A percentile compares a stretch with the other conserved stretches of the same genome.
These are phyloP conservation scores for Suillus tomentosus DNA, from an alignment of 768 basidiomycete species.

Conservation along the genomic window DNA sequence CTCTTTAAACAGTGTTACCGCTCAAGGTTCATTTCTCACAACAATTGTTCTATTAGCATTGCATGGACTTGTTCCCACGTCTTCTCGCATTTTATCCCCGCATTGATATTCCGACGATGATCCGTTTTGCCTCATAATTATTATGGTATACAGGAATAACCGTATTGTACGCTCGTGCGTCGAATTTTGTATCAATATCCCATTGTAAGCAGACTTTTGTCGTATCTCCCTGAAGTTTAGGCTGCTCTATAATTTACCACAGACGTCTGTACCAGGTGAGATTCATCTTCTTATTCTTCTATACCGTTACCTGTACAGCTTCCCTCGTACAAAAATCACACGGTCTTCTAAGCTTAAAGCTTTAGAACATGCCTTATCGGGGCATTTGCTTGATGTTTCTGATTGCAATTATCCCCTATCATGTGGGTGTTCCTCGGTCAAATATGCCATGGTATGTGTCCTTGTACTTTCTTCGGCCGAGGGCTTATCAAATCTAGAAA, in stretches of 20 bases:
- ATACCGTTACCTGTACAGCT: neutral
- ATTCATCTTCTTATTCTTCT: neutral
- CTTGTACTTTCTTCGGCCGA: slow-evolving; percentile 31
- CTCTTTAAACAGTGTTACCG: slow-evolving; percentile 6
- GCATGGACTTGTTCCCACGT: slow-evolving; percentile 1
- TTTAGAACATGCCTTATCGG: slow-evolving; percentile 29
- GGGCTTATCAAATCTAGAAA: slow-evolving; percentile 22
- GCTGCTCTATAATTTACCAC: neutral
- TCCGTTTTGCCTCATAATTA: neutral
- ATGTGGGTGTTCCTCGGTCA: slow-evolving; percentile 4
- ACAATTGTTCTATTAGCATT: slow-evolving; percentile 3
- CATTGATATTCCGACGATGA: neutral
- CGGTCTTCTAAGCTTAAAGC: neutral
- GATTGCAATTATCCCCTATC: slow-evolving; percentile 18
- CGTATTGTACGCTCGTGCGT: neutral
- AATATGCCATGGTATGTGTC: slow-evolving; percentile 13
- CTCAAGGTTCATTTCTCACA: slow-evolving; percentile 7
- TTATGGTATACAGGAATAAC: slow-evolving; percentile 13
- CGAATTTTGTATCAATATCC: neutral
- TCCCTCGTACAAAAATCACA: neutral
- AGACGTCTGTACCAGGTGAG: neutral
- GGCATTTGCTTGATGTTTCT: slow-evolving; percentile 33
- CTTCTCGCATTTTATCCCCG: neutral
- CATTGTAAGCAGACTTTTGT: slow-evolving; percentile 3
- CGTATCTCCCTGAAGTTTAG: neutral